Conservation (phyloP, 352 stramenopile genomes). For the Pythium dissotocum region DNA sequence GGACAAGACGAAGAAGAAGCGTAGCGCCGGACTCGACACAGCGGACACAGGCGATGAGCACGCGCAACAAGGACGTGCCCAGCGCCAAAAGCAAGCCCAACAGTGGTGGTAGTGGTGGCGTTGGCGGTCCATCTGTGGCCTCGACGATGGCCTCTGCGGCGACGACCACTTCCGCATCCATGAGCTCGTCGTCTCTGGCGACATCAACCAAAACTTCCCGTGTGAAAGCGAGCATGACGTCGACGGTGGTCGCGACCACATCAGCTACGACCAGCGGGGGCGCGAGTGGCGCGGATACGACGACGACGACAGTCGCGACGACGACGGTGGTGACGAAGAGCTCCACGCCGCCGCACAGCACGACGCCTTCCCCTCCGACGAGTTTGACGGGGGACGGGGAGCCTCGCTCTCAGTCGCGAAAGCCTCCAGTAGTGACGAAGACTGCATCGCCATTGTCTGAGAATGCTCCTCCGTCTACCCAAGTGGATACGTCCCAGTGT, state of each 20-base stretch:
- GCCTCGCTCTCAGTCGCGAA: not conserved
- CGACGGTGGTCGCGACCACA: not conserved
- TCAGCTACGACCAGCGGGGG: not conserved
- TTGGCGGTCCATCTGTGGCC: not conserved
- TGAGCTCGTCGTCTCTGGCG: not conserved
- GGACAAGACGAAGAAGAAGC: not conserved
- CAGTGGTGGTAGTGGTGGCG: not conserved
- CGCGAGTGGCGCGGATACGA: not conserved
- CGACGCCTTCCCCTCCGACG: conserved; percentile 4
- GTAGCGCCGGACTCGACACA: not conserved
- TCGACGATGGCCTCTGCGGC: not conserved
- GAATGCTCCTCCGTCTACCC: conserved; percentile 8
- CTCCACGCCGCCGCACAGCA: not conserved
- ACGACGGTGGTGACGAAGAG: not conserved
- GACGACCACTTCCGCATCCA: not conserved
- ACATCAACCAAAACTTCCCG: not conserved
- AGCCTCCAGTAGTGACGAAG: conserved; percentile 1
- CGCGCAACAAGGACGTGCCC: conserved; percentile 12
- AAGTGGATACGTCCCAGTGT: conserved; percentile 17
- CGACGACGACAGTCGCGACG: conserved; percentile 3
- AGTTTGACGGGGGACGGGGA: not conserved
- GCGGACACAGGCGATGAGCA: conserved; percentile 2
- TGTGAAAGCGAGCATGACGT: not conserved
- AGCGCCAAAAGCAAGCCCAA: conserved; percentile 9
- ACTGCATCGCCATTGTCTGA: conserved; percentile 11